Percentiles rank a stretch among this genome's conserved stretches.
These are phyloP conservation scores for Phylloporus sp. DNA, from an alignment of 1,284 basidiomycete species.

Conservation along the genomic window DNA sequence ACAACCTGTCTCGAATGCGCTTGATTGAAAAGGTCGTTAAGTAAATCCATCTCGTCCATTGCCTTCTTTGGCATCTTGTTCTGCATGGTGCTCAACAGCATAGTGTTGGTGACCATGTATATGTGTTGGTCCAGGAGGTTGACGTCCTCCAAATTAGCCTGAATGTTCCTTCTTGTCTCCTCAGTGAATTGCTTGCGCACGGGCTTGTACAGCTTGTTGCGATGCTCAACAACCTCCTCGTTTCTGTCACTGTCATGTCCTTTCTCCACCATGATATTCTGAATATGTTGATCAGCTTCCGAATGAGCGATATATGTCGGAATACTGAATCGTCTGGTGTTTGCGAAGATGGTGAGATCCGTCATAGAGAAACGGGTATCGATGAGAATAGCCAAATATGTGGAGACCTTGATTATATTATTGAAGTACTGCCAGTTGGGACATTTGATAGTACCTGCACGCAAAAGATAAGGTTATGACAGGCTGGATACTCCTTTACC, in stretches of 20 bases:
- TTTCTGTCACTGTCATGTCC: constrained; percentile 1
- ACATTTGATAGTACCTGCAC: constrained; percentile 22
- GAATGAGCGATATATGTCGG: constrained; percentile 43
- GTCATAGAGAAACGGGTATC: constrained; percentile 39
- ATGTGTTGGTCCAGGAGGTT: constrained; percentile 4
- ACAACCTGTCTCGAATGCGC: background rate
- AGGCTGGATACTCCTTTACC: too few relatives aligned
- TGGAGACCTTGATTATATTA: constrained; percentile 40
- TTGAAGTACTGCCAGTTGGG: constrained; percentile 44
- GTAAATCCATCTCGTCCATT: constrained; percentile 4
- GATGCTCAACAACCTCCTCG: background rate
- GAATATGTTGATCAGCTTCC: constrained; percentile 32
- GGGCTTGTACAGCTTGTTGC: background rate
- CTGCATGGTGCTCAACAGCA: background rate
- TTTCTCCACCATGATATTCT: background rate
- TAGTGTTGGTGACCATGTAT: constrained; percentile 1
- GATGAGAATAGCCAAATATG: constrained; percentile 39
- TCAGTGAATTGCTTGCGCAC: constrained; percentile 6
- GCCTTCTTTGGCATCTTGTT: constrained; percentile 9
- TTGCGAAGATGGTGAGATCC: constrained; percentile 35
- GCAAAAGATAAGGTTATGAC: background rate
- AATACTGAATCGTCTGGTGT: constrained; percentile 36
- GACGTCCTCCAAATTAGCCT: background rate
- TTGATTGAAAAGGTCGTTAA: constrained; percentile 7
- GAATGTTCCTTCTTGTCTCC: background rate